Conservation (phyloP, 106 monocot species). For the Dendrobium chrysotoxum region DNA sequence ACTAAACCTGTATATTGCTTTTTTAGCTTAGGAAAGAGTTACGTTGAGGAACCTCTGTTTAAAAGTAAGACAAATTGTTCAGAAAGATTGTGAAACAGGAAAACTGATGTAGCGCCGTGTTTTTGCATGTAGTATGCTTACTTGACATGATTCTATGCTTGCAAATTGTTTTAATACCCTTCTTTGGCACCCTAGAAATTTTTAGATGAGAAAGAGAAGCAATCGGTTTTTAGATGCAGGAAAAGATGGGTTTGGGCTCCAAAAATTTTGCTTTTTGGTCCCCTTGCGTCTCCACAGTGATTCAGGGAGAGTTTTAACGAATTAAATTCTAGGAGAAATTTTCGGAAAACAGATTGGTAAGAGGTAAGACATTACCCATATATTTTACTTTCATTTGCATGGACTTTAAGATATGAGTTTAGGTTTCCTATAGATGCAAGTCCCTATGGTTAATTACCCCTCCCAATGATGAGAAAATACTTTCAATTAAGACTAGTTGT, state of each 20-base stretch:
- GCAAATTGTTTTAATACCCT: background rate
- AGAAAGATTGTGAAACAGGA: background rate
- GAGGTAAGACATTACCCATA: no score
- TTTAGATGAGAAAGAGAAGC: background rate
- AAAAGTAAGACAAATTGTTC: background rate
- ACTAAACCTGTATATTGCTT: background rate
- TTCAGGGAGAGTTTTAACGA: no score
- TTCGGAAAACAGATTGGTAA: no score
- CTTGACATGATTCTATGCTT: background rate
- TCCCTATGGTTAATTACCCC: no score
- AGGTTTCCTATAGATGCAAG: no score
- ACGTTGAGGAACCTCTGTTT: background rate
- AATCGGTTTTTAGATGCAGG: background rate
- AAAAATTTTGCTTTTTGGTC: background rate
- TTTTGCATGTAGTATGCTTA: background rate
- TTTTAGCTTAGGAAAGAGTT: background rate
- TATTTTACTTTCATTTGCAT: no score
- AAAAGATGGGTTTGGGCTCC: background rate
- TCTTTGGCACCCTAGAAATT: background rate
- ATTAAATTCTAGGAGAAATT: no score
- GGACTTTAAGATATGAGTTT: no score
- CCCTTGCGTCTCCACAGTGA: no score
- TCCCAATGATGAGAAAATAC: no score
- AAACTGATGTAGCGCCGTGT: background rate
- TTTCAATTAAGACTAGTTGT: no score